These are phyloP conservation scores for Shiraia bambusicola DNA, from an alignment of 2,329 filamentous ascomycete genomes.

Conservation along the genomic window DNA sequence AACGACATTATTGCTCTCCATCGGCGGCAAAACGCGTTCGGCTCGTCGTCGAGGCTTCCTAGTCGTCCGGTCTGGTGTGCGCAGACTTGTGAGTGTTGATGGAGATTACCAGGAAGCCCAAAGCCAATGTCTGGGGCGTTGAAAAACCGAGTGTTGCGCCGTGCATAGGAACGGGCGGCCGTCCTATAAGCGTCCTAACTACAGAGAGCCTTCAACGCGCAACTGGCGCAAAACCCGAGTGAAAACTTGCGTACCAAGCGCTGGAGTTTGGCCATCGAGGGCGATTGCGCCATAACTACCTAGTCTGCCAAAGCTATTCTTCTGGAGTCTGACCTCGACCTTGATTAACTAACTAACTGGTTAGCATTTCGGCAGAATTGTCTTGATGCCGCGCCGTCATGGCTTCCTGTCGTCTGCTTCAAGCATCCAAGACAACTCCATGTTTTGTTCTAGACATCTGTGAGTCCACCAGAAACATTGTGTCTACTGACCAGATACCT, in stretches of 20 bases:
- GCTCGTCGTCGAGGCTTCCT: constrained; percentile 10
- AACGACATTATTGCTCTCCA: constrained; percentile 42
- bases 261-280: constrained; percentile 17
- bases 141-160: constrained; percentile 21
- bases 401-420: too few relatives aligned
- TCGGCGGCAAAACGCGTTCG: constrained; percentile 32
- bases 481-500: constrained; percentile 1
- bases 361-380: too few relatives aligned
- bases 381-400: not conserved
- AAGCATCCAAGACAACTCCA: not conserved
- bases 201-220: constrained; percentile 20
- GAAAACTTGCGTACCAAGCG: constrained; percentile 14
- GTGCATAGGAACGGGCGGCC: constrained; percentile 26
- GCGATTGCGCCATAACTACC: constrained; percentile 30
- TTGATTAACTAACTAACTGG: too few relatives aligned
- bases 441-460: constrained; percentile 2
- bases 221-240: constrained; percentile 22
- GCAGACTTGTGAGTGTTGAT: constrained; percentile 12
- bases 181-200: constrained; percentile 32
- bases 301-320: too few relatives aligned
- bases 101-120: constrained; percentile 19
- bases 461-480: constrained; percentile 10
- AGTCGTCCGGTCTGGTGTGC: constrained; percentile 12
- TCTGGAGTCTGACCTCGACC: too few relatives aligned
- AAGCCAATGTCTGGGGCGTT: constrained; percentile 16